These are phyloP conservation scores for Aspergillus aculeatinus DNA, from an alignment of 2,329 filamentous ascomycete genomes.

Conservation along the genomic window DNA sequence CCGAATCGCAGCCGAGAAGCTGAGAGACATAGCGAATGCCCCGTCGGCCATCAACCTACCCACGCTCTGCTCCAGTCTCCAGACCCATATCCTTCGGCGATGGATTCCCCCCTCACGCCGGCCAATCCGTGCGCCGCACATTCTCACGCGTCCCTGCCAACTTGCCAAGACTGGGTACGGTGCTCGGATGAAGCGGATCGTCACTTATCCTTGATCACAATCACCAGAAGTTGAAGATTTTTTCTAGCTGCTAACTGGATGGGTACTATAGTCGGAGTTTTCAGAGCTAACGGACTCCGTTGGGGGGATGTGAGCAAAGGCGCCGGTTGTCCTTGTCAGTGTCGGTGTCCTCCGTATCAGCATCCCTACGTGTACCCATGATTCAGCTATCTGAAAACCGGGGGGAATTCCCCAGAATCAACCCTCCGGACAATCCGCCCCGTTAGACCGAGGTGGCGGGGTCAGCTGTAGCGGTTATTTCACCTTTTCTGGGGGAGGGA, in stretches of 20 bases:
- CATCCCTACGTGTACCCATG: background rate
- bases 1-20: background rate
- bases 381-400: background rate
- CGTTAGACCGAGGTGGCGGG: background rate
- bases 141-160: slow-evolving; percentile 5
- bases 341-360: background rate
- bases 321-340: background rate
- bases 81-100: slow-evolving; percentile 4
- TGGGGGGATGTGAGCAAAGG: background rate
- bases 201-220: background rate
- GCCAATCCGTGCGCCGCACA: slow-evolving; percentile 8
- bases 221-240: background rate
- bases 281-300: background rate
- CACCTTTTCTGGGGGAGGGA: background rate
- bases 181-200: background rate
- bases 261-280: background rate
- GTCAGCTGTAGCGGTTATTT: background rate
- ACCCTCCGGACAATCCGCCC: background rate
- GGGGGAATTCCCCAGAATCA: background rate
- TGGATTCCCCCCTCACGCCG: slow-evolving; percentile 2
- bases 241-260: no score
- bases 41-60: background rate
- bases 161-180: background rate
- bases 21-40: background rate
- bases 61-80: slow-evolving; percentile 4